A percentile compares a stretch with the other conserved stretches of the same genome.
These are phyloP conservation scores for Eremothecium cymbalariae DNA, from an alignment of 1,139 yeast species.

Conservation along the genomic window DNA sequence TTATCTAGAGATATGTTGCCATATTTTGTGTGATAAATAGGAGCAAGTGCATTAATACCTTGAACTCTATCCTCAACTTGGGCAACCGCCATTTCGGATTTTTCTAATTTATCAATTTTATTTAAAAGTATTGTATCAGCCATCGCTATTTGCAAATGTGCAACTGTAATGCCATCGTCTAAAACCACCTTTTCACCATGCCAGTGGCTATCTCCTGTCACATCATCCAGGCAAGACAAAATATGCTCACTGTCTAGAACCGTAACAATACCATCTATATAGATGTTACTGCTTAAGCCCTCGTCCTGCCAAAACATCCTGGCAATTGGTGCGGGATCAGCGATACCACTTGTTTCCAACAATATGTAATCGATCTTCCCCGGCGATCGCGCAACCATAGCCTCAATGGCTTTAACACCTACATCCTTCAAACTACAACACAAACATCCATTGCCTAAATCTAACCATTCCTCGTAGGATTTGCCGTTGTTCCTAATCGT, in stretches of 20 bases:
- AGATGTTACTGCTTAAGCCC: conserved; percentile 72
- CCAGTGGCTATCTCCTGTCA: conserved; percentile 51
- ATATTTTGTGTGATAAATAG: conserved; percentile 56
- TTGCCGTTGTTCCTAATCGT: conserved; percentile 61
- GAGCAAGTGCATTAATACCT: conserved; percentile 61
- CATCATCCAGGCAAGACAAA: conserved; percentile 57
- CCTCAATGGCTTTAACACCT: conserved; percentile 91
- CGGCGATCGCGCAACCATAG: conserved; percentile 64
- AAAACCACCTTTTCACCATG: conserved; percentile 38
- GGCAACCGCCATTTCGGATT: conserved; percentile 21
- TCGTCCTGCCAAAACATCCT: conserved; percentile 97
- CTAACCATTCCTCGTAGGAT: conserved; percentile 86
- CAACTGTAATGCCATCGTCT: conserved; percentile 60
- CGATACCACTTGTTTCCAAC: conserved; percentile 94
- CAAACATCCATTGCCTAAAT: conserved; percentile 90
- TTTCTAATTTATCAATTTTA: conserved; percentile 53
- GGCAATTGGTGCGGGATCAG: conserved; percentile 96
- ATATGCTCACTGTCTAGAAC: conserved; percentile 78
- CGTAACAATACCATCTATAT: conserved; percentile 89
- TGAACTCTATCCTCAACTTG: conserved; percentile 37
- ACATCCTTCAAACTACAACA: conserved; percentile 94
- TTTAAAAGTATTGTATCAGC: conserved; percentile 79
- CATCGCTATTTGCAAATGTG: conserved; percentile 81
- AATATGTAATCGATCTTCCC: conserved; percentile 78
- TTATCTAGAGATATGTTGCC: conserved; percentile 60